Evolutionary conservation across 2,329 filamentous ascomycete genomes (phyloP).

Genomic region (Helminthosporium solani): DNA sequence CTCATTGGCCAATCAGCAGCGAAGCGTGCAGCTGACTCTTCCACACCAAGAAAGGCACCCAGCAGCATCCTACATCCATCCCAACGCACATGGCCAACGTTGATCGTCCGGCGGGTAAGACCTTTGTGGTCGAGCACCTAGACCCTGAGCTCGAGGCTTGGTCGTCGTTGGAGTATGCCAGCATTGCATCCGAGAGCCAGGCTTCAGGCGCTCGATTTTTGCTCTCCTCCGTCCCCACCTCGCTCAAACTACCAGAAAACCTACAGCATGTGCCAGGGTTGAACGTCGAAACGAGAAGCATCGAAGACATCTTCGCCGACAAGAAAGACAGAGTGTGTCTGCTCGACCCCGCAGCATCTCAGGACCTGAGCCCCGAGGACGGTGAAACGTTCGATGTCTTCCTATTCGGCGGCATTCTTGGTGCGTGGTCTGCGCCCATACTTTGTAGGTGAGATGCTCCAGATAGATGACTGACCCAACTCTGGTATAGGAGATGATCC

Average conservation of each 20-base stretch:
- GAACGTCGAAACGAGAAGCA: constrained; percentile 70
- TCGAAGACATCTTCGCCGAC: constrained; percentile 76
- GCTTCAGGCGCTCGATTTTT: constrained; percentile 69
- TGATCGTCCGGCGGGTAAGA: constrained; percentile 53
- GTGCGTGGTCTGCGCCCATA: constrained; percentile 59
- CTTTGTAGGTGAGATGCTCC: not conserved
- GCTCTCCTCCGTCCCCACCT: constrained; percentile 74
- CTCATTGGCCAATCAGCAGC: constrained; percentile 26
- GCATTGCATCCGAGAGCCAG: constrained; percentile 80
- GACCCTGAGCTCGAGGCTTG: constrained; percentile 91
- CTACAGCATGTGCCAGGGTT: constrained; percentile 64
- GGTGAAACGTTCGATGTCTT: constrained; percentile 83
- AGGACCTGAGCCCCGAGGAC: constrained; percentile 82
- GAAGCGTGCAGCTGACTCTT: constrained; percentile 19
- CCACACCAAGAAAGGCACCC: constrained; percentile 20
- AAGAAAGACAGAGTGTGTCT: constrained; percentile 80
- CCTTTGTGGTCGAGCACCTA: constrained; percentile 93
- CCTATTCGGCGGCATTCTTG: constrained; percentile 92
- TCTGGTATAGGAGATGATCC: constrained; percentile 76
- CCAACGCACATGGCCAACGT: constrained; percentile 28
- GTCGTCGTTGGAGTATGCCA: constrained; percentile 89
- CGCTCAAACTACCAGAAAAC: constrained; percentile 60
- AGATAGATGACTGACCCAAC: constrained; percentile 28
- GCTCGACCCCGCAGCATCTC: constrained; percentile 78
- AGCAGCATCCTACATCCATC: constrained; percentile 16